A percentile compares a stretch with the other conserved stretches of the same genome.
Conservation (phyloP, 1,284 basidiomycete species). For the Stereum hirsutum region DNA sequence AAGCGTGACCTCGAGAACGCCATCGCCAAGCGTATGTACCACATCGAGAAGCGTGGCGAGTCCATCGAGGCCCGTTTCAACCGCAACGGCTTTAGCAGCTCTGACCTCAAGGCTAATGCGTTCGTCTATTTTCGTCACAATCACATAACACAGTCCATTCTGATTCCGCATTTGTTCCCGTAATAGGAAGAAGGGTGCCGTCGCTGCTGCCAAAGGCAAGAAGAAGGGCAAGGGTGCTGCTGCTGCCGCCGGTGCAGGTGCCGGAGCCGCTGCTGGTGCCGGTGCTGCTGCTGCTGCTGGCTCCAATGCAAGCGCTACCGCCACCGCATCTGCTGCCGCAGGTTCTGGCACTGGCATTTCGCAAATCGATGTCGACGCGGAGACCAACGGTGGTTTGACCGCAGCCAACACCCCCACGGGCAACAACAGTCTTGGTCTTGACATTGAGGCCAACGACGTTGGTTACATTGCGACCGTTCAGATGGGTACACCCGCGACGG, state of each 20-base stretch:
- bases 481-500: conserved; percentile 67
- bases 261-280: conserved; percentile 10
- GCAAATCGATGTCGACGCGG: conserved; percentile 23
- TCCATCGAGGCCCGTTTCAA: conserved; percentile 16
- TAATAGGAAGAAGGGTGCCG: conserved; percentile 4
- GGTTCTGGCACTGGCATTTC: conserved; percentile 10
- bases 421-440: conserved; percentile 57
- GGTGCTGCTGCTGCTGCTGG: conserved; percentile 8
- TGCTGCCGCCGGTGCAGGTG: conserved; percentile 9
- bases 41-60: conserved; percentile 8
- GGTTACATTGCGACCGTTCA: conserved; percentile 67
- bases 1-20: conserved; percentile 38
- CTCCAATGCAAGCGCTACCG: conserved; percentile 4
- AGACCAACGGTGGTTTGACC: conserved; percentile 33
- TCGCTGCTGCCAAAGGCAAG: conserved; percentile 3
- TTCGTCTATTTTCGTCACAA: no score
- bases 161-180: no score
- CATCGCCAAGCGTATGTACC: conserved; percentile 44
- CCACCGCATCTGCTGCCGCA: conserved; percentile 6
- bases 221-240: conserved; percentile 12
- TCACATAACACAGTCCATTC: no score
- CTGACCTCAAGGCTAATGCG: no score
- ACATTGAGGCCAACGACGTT: conserved; percentile 56
- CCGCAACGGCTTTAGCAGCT: conserved; percentile 16
- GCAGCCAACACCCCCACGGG: conserved; percentile 41